Evolutionary conservation across 2,329 filamentous ascomycete species (phyloP).

Genomic region (Xylariales sp.): DNA sequence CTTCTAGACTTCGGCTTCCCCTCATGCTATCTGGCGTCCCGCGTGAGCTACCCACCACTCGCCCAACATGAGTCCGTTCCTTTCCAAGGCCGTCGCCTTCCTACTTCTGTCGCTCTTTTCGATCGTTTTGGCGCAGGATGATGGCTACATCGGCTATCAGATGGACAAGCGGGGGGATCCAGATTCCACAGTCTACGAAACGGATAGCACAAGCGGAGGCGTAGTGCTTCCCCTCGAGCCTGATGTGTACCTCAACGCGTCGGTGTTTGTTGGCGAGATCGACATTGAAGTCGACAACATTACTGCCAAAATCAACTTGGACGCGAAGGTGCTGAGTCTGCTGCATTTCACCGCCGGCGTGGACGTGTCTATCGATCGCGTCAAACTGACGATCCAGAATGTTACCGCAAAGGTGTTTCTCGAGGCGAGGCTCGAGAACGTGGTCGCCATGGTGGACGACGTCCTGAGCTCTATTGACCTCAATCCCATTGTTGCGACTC

Average conservation of each 20-base stretch:
- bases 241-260: conserved; percentile 58
- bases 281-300: conserved; percentile 54
- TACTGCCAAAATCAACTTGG: conserved; percentile 55
- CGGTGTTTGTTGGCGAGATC: conserved; percentile 53
- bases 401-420: conserved; percentile 54
- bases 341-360: conserved; percentile 59
- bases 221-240: conserved; percentile 42
- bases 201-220: conserved; percentile 41
- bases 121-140: conserved; percentile 18
- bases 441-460: conserved; percentile 55
- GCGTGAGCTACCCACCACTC: conserved; percentile 17
- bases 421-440: conserved; percentile 55
- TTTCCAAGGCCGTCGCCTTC: conserved; percentile 19
- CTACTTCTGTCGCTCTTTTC: conserved; percentile 24
- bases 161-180: conserved; percentile 47
- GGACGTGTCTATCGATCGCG: conserved; percentile 52
- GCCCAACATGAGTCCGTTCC: conserved; percentile 19
- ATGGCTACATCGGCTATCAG: conserved; percentile 53
- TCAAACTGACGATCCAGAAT: conserved; percentile 52
- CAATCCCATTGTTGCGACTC: conserved; percentile 53
- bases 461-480: conserved; percentile 55
- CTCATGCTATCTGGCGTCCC: conserved; percentile 5
- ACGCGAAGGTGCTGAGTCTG: conserved; percentile 53
- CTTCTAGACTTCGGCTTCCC: conserved; percentile 12
- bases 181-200: conserved; percentile 48